Conservation (phyloP, 2,329 filamentous ascomycete species). For the Xylaria hypoxylon region DNA sequence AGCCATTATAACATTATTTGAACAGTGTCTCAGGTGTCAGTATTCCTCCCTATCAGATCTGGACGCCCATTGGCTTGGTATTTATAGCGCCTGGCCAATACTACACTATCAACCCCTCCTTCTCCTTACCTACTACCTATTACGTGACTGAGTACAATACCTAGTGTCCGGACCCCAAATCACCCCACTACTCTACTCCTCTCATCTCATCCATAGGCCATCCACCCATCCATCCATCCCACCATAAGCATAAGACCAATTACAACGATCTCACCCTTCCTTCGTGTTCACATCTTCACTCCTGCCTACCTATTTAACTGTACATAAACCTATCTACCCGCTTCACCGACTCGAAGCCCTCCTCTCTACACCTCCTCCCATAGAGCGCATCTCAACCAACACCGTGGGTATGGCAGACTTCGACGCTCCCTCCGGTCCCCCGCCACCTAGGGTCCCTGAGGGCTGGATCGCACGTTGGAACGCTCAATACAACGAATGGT, state of each 20-base stretch:
- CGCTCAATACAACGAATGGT: conserved; percentile 86
- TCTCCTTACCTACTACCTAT: no score
- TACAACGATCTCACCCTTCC: neutral
- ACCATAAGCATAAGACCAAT: conserved; percentile 10
- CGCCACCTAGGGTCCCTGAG: conserved; percentile 73
- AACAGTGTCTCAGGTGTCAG: no score
- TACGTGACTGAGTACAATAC: neutral
- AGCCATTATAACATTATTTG: neutral
- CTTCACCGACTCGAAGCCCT: conserved; percentile 1
- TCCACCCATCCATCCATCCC: neutral
- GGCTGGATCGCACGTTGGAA: conserved; percentile 91
- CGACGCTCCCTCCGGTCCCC: conserved; percentile 64
- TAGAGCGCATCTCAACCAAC: conserved; percentile 7
- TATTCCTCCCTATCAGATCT: no score
- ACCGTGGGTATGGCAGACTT: conserved; percentile 68
- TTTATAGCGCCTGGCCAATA: conserved; percentile 17
- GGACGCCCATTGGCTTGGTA: conserved; percentile 16
- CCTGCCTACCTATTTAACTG: neutral
- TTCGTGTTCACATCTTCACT: conserved; percentile 18
- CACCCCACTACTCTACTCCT: conserved; percentile 10
- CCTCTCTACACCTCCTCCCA: conserved; percentile 2
- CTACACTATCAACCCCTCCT: conserved; percentile 9
- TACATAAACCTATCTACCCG: conserved; percentile 10
- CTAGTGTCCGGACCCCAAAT: conserved; percentile 5
- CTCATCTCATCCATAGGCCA: neutral